phyloP scores from a whole-genome alignment of 2,329 filamentous ascomycete species.

The Seiridium cupressi region DNA sequence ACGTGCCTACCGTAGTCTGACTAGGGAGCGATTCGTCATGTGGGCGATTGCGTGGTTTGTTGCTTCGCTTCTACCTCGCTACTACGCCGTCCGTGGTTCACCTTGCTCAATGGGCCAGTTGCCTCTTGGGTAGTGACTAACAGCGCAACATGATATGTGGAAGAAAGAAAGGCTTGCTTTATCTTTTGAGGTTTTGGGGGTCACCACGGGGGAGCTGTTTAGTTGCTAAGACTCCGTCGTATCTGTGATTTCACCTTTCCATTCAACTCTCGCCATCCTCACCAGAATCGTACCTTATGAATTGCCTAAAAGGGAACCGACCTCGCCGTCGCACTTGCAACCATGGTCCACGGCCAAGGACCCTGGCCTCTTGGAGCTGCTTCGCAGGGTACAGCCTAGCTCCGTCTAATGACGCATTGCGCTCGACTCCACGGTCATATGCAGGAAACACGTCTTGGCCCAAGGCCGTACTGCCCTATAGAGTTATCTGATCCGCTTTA shows the following conservation, averaged over 20 bases:
- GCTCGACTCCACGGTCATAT: not conserved
- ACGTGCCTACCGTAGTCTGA: not conserved
- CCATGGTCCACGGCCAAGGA: not conserved
- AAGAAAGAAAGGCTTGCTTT: no score
- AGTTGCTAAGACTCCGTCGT: no score
- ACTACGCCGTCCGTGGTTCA: no score
- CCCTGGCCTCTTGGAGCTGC: not conserved
- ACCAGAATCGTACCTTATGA: not conserved
- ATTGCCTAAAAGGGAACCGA: not conserved
- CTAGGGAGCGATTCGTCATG: not conserved
- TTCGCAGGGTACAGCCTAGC: slow-evolving; percentile 3
- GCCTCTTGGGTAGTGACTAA: no score
- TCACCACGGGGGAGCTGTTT: no score
- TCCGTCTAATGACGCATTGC: slow-evolving; percentile 6
- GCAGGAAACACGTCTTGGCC: slow-evolving; percentile 2
- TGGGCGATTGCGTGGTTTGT: not conserved
- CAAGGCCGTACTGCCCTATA: slow-evolving; percentile 2
- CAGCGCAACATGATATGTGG: no score
- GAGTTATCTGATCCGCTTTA: slow-evolving; percentile 7
- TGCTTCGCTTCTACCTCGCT: not conserved
- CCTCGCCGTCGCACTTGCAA: not conserved
- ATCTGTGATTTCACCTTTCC: not conserved
- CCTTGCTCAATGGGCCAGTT: no score
- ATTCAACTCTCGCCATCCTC: not conserved
- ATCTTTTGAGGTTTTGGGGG: no score